Percentiles rank a stretch among this genome's conserved stretches.
Evolutionary conservation across 2,329 filamentous ascomycete genomes (phyloP).

Genomic region (Cordyceps tenuipes): DNA sequence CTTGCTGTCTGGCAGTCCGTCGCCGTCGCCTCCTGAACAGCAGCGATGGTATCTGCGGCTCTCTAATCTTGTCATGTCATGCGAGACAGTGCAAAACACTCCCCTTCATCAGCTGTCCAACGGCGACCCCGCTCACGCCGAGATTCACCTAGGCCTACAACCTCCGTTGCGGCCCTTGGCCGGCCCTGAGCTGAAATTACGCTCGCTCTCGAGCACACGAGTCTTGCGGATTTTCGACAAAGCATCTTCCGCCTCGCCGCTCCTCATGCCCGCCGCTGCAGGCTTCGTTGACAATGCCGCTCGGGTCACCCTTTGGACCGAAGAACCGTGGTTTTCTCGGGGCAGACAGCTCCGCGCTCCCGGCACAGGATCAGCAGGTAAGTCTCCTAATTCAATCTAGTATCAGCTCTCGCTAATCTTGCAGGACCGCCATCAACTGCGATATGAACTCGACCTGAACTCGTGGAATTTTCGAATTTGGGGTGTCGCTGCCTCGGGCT

Average conservation of each 20-base stretch:
- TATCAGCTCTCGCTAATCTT: slow-evolving; percentile 6
- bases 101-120: neutral
- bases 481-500: slow-evolving; percentile 47
- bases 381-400: slow-evolving; percentile 15
- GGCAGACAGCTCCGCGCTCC: slow-evolving; percentile 41
- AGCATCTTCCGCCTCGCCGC: neutral
- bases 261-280: neutral
- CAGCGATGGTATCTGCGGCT: neutral
- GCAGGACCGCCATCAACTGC: slow-evolving; percentile 42
- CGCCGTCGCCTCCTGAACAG: neutral
- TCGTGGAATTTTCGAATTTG: slow-evolving; percentile 47
- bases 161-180: neutral
- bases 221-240: neutral
- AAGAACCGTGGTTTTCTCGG: slow-evolving; percentile 44
- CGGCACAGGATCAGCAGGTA: slow-evolving; percentile 41
- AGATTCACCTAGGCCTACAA: slow-evolving; percentile 1
- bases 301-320: slow-evolving; percentile 22
- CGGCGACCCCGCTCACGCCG: neutral
- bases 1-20: neutral
- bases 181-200: slow-evolving; percentile 7
- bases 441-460: slow-evolving; percentile 46
- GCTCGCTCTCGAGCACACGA: neutral
- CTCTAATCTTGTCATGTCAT: slow-evolving; percentile 2
- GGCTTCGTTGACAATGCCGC: slow-evolving; percentile 19
- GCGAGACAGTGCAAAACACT: slow-evolving; percentile 1